These are phyloP conservation scores for Hysterangium stoloniferum DNA, from an alignment of 768 basidiomycete genomes.

Conservation along the genomic window DNA sequence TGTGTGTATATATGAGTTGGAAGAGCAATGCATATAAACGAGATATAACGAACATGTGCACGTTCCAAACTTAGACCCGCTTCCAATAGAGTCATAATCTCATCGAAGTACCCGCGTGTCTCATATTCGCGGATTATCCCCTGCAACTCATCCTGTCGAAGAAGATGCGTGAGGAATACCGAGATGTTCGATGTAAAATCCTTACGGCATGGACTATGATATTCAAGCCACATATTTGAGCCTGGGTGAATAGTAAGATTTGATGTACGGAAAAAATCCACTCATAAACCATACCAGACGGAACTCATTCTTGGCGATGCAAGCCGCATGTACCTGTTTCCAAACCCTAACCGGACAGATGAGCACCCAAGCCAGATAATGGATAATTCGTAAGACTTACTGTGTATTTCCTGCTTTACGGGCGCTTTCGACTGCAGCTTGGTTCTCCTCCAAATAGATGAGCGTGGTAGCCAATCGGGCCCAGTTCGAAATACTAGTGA, in stretches of 20 bases:
- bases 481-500: constrained; percentile 98
- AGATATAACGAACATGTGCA: constrained; percentile 57
- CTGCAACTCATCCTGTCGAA: constrained; percentile 62
- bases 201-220: constrained; percentile 83
- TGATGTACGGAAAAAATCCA: neutral
- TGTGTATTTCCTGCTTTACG: constrained; percentile 98
- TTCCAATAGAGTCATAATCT: constrained; percentile 85
- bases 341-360: constrained; percentile 61
- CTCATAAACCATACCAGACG: constrained; percentile 49
- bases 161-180: neutral
- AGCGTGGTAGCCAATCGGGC: constrained; percentile 95
- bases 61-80: constrained; percentile 94
- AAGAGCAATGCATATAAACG: neutral
- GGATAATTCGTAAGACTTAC: constrained; percentile 37
- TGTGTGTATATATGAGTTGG: constrained; percentile 22
- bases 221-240: constrained; percentile 98
- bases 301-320: constrained; percentile 96
- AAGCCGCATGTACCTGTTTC: constrained; percentile 99
- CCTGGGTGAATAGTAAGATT: constrained; percentile 33
- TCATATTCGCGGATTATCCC: constrained; percentile 79
- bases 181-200: constrained; percentile 14
- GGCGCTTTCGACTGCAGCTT: constrained; percentile 98
- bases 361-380: constrained; percentile 6
- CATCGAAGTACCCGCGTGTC: constrained; percentile 87
- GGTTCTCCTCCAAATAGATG: constrained; percentile 97